phyloP scores from a whole-genome alignment of 1,139 yeast species.

The Lodderomyces jiufengensis region DNA sequence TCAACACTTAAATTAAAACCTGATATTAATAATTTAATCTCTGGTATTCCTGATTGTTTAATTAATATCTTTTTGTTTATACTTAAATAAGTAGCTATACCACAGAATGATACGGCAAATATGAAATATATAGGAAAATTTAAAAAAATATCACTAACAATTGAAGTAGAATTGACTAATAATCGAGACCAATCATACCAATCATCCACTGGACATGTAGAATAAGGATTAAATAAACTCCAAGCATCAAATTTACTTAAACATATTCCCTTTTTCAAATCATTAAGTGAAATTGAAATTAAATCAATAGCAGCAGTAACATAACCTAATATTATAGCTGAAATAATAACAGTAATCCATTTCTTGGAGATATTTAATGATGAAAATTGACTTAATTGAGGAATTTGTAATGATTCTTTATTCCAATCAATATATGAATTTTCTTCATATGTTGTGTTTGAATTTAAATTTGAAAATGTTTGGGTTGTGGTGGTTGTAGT shows the following conservation, averaged over 20 bases:
- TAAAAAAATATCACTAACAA: constrained; percentile 21
- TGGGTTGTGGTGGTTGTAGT: too few relatives aligned
- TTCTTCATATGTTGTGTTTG: constrained; percentile 20
- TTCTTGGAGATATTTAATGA: constrained; percentile 18
- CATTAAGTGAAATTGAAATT: constrained; percentile 59
- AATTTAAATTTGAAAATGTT: neutral
- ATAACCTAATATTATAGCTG: constrained; percentile 58
- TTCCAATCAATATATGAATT: constrained; percentile 40
- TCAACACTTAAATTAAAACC: constrained; percentile 48
- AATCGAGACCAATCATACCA: constrained; percentile 43
- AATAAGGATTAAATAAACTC: constrained; percentile 44
- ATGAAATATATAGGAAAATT: constrained; percentile 38
- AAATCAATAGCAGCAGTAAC: constrained; percentile 60
- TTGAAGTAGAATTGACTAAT: constrained; percentile 20
- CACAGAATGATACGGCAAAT: constrained; percentile 25
- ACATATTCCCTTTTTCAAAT: constrained; percentile 50
- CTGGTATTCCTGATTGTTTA: constrained; percentile 67
- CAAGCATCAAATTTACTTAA: constrained; percentile 33
- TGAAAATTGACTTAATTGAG: constrained; percentile 9
- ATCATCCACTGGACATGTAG: constrained; percentile 42
- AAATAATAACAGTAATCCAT: constrained; percentile 58
- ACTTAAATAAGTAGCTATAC: constrained; percentile 31
- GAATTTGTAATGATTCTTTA: constrained; percentile 19
- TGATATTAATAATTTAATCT: constrained; percentile 58
- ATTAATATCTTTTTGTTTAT: constrained; percentile 40